Conservation (phyloP, 2,329 filamentous ascomycete species). For the Colletotrichum horii region DNA sequence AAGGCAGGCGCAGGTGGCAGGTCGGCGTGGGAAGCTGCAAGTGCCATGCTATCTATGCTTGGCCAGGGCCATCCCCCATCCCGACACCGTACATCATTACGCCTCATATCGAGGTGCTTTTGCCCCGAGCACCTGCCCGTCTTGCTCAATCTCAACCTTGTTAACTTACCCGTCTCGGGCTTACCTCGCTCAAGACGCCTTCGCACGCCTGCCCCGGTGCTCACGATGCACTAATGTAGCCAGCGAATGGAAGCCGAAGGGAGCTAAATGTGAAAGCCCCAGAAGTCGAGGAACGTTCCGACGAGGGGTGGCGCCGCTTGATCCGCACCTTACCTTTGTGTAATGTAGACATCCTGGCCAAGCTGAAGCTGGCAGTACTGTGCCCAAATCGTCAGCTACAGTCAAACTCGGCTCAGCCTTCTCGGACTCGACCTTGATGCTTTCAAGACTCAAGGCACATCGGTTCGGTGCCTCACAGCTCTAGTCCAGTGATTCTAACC, state of each 20-base stretch:
- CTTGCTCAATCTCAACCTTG: neutral
- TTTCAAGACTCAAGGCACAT: neutral
- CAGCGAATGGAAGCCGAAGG: neutral
- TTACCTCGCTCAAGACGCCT: neutral
- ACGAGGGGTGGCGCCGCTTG: neutral
- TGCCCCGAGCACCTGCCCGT: neutral
- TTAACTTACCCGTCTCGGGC: neutral
- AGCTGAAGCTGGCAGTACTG: neutral
- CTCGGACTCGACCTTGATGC: neutral
- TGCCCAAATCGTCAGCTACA: neutral
- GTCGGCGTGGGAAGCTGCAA: neutral
- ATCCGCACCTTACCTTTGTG: neutral
- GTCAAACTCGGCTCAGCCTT: neutral
- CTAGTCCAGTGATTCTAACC: neutral
- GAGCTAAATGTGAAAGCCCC: neutral
- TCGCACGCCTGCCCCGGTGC: neutral
- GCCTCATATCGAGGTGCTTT: neutral
- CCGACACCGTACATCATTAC: neutral
- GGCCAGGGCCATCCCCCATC: neutral
- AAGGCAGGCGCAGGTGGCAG: neutral
- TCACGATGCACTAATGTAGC: neutral
- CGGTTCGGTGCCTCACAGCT: neutral
- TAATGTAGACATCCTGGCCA: neutral
- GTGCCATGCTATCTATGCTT: neutral
- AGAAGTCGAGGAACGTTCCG: neutral